Base-by-base conservation (phyloP, 345 rosid species). In the Acer negundo region DNA sequence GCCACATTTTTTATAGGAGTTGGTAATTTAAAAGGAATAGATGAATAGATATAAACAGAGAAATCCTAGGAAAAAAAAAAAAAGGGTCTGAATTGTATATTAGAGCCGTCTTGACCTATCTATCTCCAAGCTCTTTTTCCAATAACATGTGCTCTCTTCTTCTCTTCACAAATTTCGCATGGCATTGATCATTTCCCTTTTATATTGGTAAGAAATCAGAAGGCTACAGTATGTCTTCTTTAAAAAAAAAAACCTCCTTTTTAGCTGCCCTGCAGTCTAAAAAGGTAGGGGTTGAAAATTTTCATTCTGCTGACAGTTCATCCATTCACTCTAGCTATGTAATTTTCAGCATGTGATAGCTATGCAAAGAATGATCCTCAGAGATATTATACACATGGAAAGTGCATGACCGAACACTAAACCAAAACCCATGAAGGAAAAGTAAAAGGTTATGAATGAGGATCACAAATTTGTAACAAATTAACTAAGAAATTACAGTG, bases 351-450 rank as follows among this genome's bases (percentile, higher is more conserved):
- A 15, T 3, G 56, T 11, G 26, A 15, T 47, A 26, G 68, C 19
- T 63, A 69, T 16, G 72, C 22, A 19, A 69, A 61, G 35, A 46
- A 62, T 31, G 58, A 56, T 51, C 70, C 42, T 75, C 22, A 46
- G n/a, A 62, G 17, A 70, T 55, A 71, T 53, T 63, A 49, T 38
- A 17, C 58, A 10, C 17, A 64, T 1, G 46, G 28, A 67, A 58
- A 40, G 51, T 19, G 65, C 17, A 81, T 19, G 74, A 73, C 28
- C 61, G 40, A 53, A 62, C 75, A 53, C 11, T 35, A 35, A 71
- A 17, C 63, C 3, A 75, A 70, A 70, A 24, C 53, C 13, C 49
- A 20, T 17, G 65, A 28, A 28, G 63, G n/a, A 73, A 74, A 75
- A 23, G 58, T 62, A 12, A 22, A 28, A 67, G 68, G 6, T 42